Evolutionary conservation across 2,329 filamentous ascomycete species (phyloP), one percentile per base, ranked within the genome.

Genomic region (Penicillium sp.): DNA sequence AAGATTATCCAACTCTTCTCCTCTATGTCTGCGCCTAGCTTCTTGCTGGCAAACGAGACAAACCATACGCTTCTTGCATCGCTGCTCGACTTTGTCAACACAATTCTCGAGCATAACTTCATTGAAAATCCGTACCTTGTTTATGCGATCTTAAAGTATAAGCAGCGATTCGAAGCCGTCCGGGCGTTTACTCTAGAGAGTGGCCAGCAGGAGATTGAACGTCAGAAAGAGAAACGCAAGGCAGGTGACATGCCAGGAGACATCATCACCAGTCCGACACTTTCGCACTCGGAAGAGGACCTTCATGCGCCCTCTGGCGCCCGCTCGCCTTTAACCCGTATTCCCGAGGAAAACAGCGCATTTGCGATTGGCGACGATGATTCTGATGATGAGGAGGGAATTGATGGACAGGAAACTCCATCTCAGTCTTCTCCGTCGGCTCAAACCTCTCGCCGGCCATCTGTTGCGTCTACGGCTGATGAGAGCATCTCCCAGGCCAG

Each of bases 1-100:
- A 95, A 91, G 69, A 76, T 97, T 28, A 79, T 97, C 61, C 91
- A 96, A 63, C 78, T 97, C 0, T 95, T 95, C 69, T 84, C 85
- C 4, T 94, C 89, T 31, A 95, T 97, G 89, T 95, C 93, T 8
- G 89, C 91, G 0, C 93, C 94, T 0, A 90, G 89, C 29, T 99
- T 97, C 69, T 76, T 99, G 9, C 78, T 97, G 16, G 90, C 90
- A 7, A 97, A 96, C 63, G 94, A 99, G 53, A 88, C 84, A 34
- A 99, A 99, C 60, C 89, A 97, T 67, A 77, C 79, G 29, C 81
- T 97, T 4, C 78, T 99, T 6, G 82, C 85, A 45, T 92, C 91
- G 0, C 74, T 97, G 24, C 79, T 99, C 9, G 90, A 96, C 67
- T 92, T 90, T 0, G 85, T 97, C 66, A 96, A 94, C 68, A 85